These are phyloP conservation scores for Trichoderma aggressivum DNA, from an alignment of 2,329 filamentous ascomycete genomes.

Conservation along the genomic window DNA sequence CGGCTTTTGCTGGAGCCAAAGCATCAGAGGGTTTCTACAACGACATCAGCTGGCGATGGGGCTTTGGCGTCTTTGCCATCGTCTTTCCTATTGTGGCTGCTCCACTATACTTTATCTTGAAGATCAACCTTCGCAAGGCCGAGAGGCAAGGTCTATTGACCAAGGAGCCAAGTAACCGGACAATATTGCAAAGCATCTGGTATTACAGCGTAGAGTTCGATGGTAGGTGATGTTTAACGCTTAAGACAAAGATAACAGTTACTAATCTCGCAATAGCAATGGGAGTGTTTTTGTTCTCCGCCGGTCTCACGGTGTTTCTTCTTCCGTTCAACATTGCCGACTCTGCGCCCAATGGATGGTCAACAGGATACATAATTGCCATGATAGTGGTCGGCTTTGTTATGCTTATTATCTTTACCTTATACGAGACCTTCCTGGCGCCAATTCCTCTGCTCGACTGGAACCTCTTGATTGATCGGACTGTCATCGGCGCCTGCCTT, in stretches of 20 bases:
- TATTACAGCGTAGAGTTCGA: slow-evolving; percentile 58
- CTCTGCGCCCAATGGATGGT: slow-evolving; percentile 48
- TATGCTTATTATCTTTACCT: slow-evolving; percentile 51
- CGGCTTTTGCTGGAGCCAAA: slow-evolving; percentile 39
- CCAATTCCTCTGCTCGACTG: slow-evolving; percentile 55
- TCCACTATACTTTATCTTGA: slow-evolving; percentile 54
- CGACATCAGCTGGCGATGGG: slow-evolving; percentile 37
- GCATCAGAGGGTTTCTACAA: slow-evolving; percentile 31
- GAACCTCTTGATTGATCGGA: slow-evolving; percentile 48
- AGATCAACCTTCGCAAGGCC: slow-evolving; percentile 56
- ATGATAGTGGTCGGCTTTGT: slow-evolving; percentile 61
- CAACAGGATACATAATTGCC: slow-evolving; percentile 51
- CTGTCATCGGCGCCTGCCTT: slow-evolving; percentile 50
- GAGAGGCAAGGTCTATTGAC: slow-evolving; percentile 44
- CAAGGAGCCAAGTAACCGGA: slow-evolving; percentile 41
- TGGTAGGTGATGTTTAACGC: slow-evolving; percentile 28
- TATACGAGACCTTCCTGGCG: slow-evolving; percentile 58
- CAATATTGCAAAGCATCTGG: slow-evolving; percentile 43
- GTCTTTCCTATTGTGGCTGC: slow-evolving; percentile 51
- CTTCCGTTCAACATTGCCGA: slow-evolving; percentile 60
- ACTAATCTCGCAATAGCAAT: slow-evolving; percentile 30
- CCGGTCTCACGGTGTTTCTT: slow-evolving; percentile 58
- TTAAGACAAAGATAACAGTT: not conserved
- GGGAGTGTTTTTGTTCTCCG: slow-evolving; percentile 56
- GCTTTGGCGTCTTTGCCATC: slow-evolving; percentile 59